These are phyloP conservation scores for Candida nemodendra DNA, from an alignment of 805 yeast genomes.

Conservation along the genomic window DNA sequence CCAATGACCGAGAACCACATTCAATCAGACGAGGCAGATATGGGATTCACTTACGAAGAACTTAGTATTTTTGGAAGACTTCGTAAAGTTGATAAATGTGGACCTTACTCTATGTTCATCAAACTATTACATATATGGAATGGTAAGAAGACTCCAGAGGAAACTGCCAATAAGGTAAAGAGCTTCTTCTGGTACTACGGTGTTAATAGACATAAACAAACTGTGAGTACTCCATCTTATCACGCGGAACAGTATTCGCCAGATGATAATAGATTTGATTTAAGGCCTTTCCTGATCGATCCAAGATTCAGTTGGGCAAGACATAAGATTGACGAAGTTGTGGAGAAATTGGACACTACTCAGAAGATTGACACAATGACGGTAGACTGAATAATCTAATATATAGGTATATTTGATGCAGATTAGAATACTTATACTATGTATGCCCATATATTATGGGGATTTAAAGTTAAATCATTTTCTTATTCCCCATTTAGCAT, in stretches of 20 bases:
- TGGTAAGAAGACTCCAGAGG: slow-evolving; percentile 74
- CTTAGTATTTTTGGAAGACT: slow-evolving; percentile 85
- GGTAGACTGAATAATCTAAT: slow-evolving; percentile 39
- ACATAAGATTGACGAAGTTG: slow-evolving; percentile 80
- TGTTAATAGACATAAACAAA: slow-evolving; percentile 93
- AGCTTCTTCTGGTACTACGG: slow-evolving; percentile 92
- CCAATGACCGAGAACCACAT: slow-evolving; percentile 91
- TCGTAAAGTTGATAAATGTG: slow-evolving; percentile 90
- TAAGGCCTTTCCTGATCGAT: slow-evolving; percentile 91
- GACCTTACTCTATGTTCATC: slow-evolving; percentile 93
- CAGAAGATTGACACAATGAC: slow-evolving; percentile 38
- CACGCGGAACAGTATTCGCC: slow-evolving; percentile 99
- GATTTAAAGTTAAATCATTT: slow-evolving; percentile 10
- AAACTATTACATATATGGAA: slow-evolving; percentile 92
- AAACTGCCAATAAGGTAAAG: slow-evolving; percentile 90
- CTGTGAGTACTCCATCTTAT: slow-evolving; percentile 94
- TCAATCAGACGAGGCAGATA: slow-evolving; percentile 94
- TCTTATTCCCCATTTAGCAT: slow-evolving; percentile 35
- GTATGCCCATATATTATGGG: too few relatives aligned
- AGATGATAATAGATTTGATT: slow-evolving; percentile 93
- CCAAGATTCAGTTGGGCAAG: slow-evolving; percentile 91
- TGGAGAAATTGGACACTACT: slow-evolving; percentile 51
- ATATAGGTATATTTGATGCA: background rate
- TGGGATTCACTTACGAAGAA: slow-evolving; percentile 98
- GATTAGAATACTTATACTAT: background rate